These are phyloP conservation scores for Anthostomella pinea DNA, from an alignment of 2,329 filamentous ascomycete species.

Conservation along the genomic window DNA sequence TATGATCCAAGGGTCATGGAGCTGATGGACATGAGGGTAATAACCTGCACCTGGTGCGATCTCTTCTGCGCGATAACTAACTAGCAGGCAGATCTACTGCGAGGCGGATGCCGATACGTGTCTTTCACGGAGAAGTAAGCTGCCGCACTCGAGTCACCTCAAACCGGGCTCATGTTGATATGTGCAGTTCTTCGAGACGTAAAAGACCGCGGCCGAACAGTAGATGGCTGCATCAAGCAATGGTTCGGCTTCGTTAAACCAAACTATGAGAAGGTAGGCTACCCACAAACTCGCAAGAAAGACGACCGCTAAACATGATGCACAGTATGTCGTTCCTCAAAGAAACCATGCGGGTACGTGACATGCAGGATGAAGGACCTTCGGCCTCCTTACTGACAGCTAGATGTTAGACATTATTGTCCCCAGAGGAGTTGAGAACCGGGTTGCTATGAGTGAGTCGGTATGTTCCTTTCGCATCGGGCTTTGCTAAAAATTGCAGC, in stretches of 20 bases:
- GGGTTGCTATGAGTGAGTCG: conserved; percentile 74
- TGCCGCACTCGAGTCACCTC: not conserved
- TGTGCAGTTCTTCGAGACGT: conserved; percentile 77
- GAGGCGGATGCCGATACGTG: conserved; percentile 96
- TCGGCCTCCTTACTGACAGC: too few species aligned
- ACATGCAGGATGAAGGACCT: too few species aligned
- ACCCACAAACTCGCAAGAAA: not conserved
- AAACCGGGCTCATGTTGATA: conserved; percentile 5
- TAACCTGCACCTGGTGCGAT: too few species aligned
- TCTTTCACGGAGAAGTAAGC: conserved; percentile 78
- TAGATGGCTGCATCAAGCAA: conserved; percentile 95
- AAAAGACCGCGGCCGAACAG: conserved; percentile 80
- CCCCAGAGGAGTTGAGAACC: conserved; percentile 90
- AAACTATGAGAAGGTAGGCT: conserved; percentile 74
- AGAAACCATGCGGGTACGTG: conserved; percentile 73
- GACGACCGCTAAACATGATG: conserved; percentile 12
- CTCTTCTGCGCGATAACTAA: conserved; percentile 16
- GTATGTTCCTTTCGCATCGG: not conserved
- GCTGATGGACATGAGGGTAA: conserved; percentile 83
- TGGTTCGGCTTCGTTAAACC: conserved; percentile 97
- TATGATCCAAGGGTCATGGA: conserved; percentile 84
- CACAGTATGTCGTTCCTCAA: conserved; percentile 84
- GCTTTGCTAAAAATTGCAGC: conserved; percentile 41
- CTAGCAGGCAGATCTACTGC: conserved; percentile 72
- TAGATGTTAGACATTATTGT: conserved; percentile 97